Conservation (phyloP, 2,329 filamentous ascomycete genomes). For the Ophiognomonia clavigignenti-juglandacearum region DNA sequence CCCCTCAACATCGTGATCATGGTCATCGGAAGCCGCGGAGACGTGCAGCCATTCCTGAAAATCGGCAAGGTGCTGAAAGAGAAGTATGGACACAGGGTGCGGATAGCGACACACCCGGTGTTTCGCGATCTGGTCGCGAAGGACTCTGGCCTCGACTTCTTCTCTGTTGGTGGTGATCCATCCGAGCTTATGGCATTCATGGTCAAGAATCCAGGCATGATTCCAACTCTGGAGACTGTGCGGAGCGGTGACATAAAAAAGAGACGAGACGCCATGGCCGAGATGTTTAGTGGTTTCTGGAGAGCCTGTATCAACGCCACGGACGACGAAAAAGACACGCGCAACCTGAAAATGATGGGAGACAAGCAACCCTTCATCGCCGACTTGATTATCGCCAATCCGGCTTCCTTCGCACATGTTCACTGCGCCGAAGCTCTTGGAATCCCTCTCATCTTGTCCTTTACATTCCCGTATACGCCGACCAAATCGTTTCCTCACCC, state of each 20-base stretch:
- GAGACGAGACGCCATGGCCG: slow-evolving; percentile 65
- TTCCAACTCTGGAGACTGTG: slow-evolving; percentile 68
- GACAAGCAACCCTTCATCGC: slow-evolving; percentile 58
- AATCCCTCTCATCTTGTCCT: slow-evolving; percentile 79
- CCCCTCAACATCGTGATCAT: slow-evolving; percentile 75
- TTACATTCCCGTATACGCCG: slow-evolving; percentile 78
- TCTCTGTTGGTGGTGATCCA: slow-evolving; percentile 73
- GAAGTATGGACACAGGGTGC: slow-evolving; percentile 67
- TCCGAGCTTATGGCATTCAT: slow-evolving; percentile 83
- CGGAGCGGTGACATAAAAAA: slow-evolving; percentile 67
- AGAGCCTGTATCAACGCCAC: slow-evolving; percentile 69
- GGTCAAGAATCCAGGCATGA: slow-evolving; percentile 78
- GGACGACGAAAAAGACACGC: slow-evolving; percentile 59
- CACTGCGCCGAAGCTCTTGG: slow-evolving; percentile 77
- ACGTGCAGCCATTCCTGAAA: slow-evolving; percentile 75
- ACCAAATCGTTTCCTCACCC: slow-evolving; percentile 74
- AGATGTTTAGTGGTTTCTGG: slow-evolving; percentile 84
- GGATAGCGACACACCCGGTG: slow-evolving; percentile 73
- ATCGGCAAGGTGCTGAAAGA: slow-evolving; percentile 69
- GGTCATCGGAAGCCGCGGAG: slow-evolving; percentile 75
- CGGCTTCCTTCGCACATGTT: slow-evolving; percentile 71
- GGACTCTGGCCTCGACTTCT: slow-evolving; percentile 72
- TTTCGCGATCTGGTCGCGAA: slow-evolving; percentile 73
- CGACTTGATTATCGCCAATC: slow-evolving; percentile 82
- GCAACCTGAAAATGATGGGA: slow-evolving; percentile 62